Percentiles rank a stretch among this genome's conserved stretches.
Conservation (phyloP, 345 rosid genomes). For the Pistacia vera region DNA sequence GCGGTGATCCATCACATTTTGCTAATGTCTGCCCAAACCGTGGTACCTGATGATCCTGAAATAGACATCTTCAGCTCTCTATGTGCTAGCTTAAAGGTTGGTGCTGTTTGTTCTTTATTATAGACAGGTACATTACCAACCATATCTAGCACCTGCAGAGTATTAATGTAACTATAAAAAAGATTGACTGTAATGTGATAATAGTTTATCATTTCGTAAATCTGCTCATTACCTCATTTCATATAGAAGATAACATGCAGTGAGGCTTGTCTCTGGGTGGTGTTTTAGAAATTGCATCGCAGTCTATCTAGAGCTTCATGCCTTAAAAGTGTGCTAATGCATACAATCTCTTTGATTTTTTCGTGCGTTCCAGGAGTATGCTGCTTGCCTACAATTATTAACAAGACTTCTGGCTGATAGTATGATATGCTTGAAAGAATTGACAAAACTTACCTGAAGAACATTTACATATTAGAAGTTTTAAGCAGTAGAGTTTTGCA, state of each 20-base stretch:
- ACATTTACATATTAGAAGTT: too few relatives aligned
- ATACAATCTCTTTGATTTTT: neutral
- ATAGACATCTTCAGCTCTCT: neutral
- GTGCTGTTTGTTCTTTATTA: neutral
- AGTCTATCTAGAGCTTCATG: neutral
- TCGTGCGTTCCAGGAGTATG: neutral
- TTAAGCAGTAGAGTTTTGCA: neutral
- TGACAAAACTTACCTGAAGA: too few relatives aligned
- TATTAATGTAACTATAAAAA: neutral
- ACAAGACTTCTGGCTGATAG: neutral
- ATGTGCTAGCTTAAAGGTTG: neutral
- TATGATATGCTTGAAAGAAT: neutral
- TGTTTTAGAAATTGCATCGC: neutral
- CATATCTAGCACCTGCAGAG: neutral
- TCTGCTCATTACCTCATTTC: neutral
- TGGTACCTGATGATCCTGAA: conserved; percentile 33
- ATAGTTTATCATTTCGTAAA: neutral
- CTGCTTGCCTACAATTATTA: too few relatives aligned
- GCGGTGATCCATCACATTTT: conserved; percentile 97
- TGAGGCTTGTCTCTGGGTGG: neutral
- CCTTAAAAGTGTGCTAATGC: neutral
- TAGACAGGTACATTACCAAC: neutral
- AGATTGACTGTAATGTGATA: neutral
- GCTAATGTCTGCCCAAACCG: conserved; percentile 85
- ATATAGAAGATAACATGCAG: neutral